Percentiles rank a stretch among this genome's conserved stretches.
These are phyloP conservation scores for Sphagnum fallax DNA, from an alignment of 228 moss, liverwort and hornwort genomes.

Conservation along the genomic window DNA sequence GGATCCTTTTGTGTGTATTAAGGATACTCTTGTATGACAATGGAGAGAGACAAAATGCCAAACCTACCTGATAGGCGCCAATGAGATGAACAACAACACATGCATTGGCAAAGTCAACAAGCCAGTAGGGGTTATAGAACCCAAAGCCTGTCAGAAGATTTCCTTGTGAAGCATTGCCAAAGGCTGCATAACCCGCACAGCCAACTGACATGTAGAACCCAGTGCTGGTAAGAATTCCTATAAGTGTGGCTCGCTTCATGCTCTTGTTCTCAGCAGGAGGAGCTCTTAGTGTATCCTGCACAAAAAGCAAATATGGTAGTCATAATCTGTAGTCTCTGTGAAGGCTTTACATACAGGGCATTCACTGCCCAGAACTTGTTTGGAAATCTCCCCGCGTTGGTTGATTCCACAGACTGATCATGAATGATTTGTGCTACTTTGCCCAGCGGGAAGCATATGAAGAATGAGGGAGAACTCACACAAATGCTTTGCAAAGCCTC, in stretches of 20 bases:
- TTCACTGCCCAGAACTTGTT: too few relatives aligned
- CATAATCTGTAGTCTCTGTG: too few relatives aligned
- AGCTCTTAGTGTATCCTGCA: constrained; percentile 67
- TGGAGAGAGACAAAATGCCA: not conserved
- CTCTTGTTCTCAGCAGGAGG: constrained; percentile 60
- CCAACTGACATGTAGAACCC: constrained; percentile 65
- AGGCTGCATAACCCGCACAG: constrained; percentile 68
- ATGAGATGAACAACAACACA: constrained; percentile 68
- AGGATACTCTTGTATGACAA: not conserved
- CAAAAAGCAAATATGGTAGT: not conserved
- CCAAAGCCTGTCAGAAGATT: constrained; percentile 81
- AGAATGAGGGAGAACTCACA: too few relatives aligned
- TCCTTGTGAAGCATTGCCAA: constrained; percentile 56
- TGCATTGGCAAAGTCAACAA: constrained; percentile 65
- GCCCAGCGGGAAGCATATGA: too few relatives aligned
- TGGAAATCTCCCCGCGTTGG: not conserved
- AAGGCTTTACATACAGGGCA: too few relatives aligned
- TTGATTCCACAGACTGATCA: too few relatives aligned
- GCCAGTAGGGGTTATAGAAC: constrained; percentile 76
- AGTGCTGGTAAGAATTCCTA: constrained; percentile 39
- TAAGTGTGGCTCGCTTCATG: constrained; percentile 57
- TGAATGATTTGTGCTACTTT: too few relatives aligned
- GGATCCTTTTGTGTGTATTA: not conserved
- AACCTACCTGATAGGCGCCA: constrained; percentile 76
- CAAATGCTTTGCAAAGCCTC: too few relatives aligned